A percentile compares a stretch with the other conserved stretches of the same genome.
These are phyloP conservation scores for Colletotrichum orchidophilum DNA, from an alignment of 2,329 filamentous ascomycete species.

Conservation along the genomic window DNA sequence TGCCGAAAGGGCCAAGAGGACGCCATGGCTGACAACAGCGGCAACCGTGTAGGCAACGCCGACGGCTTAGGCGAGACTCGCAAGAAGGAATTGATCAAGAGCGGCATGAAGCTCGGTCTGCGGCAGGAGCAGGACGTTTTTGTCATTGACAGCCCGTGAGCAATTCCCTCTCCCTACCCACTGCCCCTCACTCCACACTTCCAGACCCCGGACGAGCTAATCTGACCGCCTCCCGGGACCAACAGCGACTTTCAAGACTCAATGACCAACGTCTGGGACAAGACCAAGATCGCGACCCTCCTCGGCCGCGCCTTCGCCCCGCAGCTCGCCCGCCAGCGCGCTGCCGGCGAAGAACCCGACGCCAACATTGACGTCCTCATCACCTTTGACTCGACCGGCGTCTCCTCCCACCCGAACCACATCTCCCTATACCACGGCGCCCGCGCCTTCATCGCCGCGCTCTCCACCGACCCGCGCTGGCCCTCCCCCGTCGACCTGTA, in stretches of 20 bases:
- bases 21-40: conserved; percentile 22
- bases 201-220: conserved; percentile 6
- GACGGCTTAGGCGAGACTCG: conserved; percentile 87
- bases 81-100: conserved; percentile 84
- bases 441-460: conserved; percentile 72
- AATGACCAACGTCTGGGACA: conserved; percentile 83
- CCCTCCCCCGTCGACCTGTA: conserved; percentile 84
- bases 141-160: conserved; percentile 81
- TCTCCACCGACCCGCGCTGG: conserved; percentile 72
- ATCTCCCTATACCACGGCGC: conserved; percentile 88
- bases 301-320: conserved; percentile 80
- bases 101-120: conserved; percentile 80
- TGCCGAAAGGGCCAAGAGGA: neutral
- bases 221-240: neutral
- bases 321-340: conserved; percentile 54
- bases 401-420: conserved; percentile 94
- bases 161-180: conserved; percentile 32
- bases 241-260: conserved; percentile 83
- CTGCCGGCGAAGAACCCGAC: conserved; percentile 48
- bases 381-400: conserved; percentile 86
- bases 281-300: conserved; percentile 73
- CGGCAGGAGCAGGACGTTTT: conserved; percentile 81
- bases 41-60: conserved; percentile 70
- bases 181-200: neutral
- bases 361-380: conserved; percentile 81